A percentile compares a stretch with the other conserved stretches of the same genome.
phyloP scores from a whole-genome alignment of 805 yeast species.

The Clavispora phyllophila region DNA sequence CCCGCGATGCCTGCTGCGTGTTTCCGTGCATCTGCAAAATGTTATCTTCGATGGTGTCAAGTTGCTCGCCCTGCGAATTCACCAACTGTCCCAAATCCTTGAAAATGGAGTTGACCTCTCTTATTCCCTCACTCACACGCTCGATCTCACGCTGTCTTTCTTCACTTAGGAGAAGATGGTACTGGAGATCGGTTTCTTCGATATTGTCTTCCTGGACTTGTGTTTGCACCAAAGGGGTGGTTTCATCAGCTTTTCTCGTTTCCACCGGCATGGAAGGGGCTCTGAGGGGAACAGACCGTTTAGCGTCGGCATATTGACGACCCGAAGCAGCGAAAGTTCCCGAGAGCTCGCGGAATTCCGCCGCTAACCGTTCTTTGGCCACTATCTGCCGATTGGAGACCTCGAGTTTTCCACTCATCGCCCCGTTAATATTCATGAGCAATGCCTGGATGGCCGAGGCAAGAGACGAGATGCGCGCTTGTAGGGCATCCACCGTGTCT shows the following conservation, averaged over 20 bases:
- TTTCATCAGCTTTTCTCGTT: conserved; percentile 21
- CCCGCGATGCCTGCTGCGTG: conserved; percentile 65
- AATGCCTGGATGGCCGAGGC: conserved; percentile 29
- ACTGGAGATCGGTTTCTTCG: conserved; percentile 49
- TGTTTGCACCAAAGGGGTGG: conserved; percentile 37
- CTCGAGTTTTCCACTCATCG: conserved; percentile 23
- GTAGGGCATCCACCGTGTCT: conserved; percentile 27
- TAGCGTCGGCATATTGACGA: conserved; percentile 46
- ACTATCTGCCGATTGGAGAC: conserved; percentile 38
- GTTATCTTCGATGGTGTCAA: conserved; percentile 81
- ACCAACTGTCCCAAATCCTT: conserved; percentile 76
- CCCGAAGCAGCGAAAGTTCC: conserved; percentile 38
- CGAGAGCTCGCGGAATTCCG: conserved; percentile 52
- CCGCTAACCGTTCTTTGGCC: conserved; percentile 47
- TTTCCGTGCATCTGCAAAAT: conserved; percentile 58
- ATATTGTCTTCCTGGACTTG: conserved; percentile 35
- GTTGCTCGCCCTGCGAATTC: conserved; percentile 76
- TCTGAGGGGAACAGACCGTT: conserved; percentile 22
- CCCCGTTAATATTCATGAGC: conserved; percentile 25
- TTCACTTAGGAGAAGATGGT: conserved; percentile 58
- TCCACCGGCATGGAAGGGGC: conserved; percentile 1
- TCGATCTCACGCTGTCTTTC: conserved; percentile 72
- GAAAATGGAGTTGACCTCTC: conserved; percentile 81
- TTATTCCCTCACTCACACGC: conserved; percentile 70
- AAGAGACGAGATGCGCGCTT: conserved; percentile 26